Conservation (phyloP, 768 basidiomycete genomes). For the Mycena capillaripes region DNA sequence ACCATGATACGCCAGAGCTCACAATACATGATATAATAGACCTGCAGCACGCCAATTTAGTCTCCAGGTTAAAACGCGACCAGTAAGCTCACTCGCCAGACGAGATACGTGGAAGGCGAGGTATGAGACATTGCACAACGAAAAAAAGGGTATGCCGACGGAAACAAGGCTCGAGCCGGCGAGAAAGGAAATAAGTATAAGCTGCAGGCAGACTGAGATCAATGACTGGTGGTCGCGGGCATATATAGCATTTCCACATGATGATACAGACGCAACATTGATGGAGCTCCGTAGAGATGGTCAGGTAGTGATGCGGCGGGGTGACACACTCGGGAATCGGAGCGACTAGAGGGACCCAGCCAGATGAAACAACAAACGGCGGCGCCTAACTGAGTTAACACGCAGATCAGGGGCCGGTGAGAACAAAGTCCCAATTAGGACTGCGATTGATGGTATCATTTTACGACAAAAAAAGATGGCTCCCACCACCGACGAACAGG, state of each 20-base stretch:
- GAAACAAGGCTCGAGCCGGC: conserved; percentile 41
- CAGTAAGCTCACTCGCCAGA: conserved; percentile 48
- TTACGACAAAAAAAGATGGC: conserved; percentile 33
- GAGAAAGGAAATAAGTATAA: conserved; percentile 34
- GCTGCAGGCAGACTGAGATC: conserved; percentile 24
- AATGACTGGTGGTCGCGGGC: not conserved
- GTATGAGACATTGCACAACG: conserved; percentile 68
- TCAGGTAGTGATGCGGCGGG: not conserved
- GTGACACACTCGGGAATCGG: too few species aligned
- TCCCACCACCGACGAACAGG: conserved; percentile 66
- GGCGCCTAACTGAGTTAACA: too few species aligned
- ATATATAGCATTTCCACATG: conserved; percentile 30
- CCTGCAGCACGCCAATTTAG: conserved; percentile 47
- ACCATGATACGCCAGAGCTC: conserved; percentile 36
- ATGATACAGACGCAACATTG: not conserved
- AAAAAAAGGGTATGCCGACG: conserved; percentile 34
- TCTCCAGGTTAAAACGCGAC: too few species aligned
- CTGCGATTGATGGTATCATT: conserved; percentile 18
- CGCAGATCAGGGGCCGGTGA: not conserved
- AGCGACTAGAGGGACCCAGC: too few species aligned
- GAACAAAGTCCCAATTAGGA: conserved; percentile 12
- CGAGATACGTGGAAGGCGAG: conserved; percentile 70
- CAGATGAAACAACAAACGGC: not conserved
- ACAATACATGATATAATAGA: conserved; percentile 67
- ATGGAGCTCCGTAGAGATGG: conserved; percentile 22